Evolutionary conservation across 768 basidiomycete species (phyloP).

Genomic region (Boletus subparvulus): DNA sequence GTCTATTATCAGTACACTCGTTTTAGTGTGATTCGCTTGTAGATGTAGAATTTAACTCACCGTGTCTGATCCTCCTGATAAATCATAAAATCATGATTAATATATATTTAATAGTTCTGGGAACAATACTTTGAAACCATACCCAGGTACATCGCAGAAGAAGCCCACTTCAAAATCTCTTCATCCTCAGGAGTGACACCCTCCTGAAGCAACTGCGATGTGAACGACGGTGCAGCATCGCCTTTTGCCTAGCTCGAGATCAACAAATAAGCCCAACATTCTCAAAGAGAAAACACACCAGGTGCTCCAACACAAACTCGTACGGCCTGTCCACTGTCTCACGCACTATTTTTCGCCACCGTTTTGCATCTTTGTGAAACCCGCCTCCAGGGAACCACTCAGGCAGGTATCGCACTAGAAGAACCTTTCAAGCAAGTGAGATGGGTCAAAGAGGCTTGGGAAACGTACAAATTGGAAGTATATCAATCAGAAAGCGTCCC

Average conservation of each 20-base stretch:
- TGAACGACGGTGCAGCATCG: constrained; percentile 8
- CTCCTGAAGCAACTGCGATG: constrained; percentile 1
- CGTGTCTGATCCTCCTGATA: constrained; percentile 28
- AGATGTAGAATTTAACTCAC: constrained; percentile 22
- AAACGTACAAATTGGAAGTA: constrained; percentile 4
- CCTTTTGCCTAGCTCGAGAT: too few relatives aligned
- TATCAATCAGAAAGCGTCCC: constrained; percentile 8
- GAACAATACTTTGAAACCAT: background rate
- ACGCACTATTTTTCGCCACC: too few relatives aligned
- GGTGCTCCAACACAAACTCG: too few relatives aligned
- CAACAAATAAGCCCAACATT: too few relatives aligned
- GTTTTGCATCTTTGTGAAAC: too few relatives aligned
- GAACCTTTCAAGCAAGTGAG: background rate
- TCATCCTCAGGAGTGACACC: constrained; percentile 7
- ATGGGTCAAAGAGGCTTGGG: too few relatives aligned
- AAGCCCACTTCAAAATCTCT: constrained; percentile 13
- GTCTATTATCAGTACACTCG: constrained; percentile 9
- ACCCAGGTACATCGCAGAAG: constrained; percentile 13
- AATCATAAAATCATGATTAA: background rate
- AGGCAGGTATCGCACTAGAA: background rate
- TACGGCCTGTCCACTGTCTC: too few relatives aligned
- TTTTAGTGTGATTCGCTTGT: background rate
- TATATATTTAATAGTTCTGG: background rate
- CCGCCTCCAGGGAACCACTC: too few relatives aligned
- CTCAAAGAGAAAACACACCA: too few relatives aligned